A percentile compares a stretch with the other conserved stretches of the same genome.
Evolutionary conservation across 306 rosid species (phyloP).

Genomic region (Sicyos baderoa): DNA sequence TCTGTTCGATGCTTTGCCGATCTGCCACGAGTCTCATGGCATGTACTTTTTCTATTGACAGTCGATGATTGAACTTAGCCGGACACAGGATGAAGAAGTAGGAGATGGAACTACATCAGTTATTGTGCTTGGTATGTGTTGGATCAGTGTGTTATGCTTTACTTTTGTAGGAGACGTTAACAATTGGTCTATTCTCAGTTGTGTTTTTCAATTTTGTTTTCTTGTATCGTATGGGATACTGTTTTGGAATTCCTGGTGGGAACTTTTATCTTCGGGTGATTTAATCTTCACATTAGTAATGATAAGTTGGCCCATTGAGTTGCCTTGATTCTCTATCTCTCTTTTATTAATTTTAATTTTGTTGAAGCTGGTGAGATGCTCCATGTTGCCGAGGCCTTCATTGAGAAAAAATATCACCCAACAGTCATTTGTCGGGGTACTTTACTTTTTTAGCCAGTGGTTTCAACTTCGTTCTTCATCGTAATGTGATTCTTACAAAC

Average conservation of each 20-base stretch:
- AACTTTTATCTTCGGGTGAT: neutral
- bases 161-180: conserved; percentile 3
- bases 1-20: conserved; percentile 12
- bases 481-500: conserved; percentile 9
- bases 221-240: too few relatives aligned
- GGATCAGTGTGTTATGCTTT: neutral
- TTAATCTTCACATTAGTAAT: neutral
- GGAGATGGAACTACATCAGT: conserved; percentile 99
- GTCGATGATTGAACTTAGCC: conserved; percentile 97
- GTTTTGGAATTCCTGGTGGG: neutral
- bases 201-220: neutral
- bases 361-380: conserved; percentile 96
- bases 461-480: conserved; percentile 10
- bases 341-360: neutral
- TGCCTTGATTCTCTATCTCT: neutral
- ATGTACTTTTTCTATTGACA: conserved; percentile 22
- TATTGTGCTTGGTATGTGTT: conserved; percentile 76
- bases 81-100: conserved; percentile 96
- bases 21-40: conserved; percentile 8
- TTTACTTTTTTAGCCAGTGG: neutral
- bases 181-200: neutral
- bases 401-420: conserved; percentile 79
- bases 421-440: conserved; percentile 96
- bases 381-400: conserved; percentile 90
- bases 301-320: neutral